Conservation (phyloP, 192 early-diverging fungal species). For the Coemansia sp. region DNA sequence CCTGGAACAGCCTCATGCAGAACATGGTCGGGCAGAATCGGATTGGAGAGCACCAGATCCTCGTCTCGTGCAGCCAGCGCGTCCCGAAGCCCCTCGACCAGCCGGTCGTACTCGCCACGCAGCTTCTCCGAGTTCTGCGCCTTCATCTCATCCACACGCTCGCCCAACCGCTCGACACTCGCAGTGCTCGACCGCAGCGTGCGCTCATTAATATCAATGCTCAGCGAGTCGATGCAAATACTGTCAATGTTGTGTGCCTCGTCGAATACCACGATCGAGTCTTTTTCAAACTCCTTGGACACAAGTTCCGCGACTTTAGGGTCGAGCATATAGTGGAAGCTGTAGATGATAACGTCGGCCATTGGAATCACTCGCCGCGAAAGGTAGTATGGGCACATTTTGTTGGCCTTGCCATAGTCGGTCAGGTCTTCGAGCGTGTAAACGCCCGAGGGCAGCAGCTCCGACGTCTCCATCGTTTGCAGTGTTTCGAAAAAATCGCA, state of each 20-base stretch:
- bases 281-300: slow-evolving; percentile 90
- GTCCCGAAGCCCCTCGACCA: slow-evolving; percentile 86
- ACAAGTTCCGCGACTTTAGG: slow-evolving; percentile 98
- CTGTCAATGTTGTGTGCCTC: slow-evolving; percentile 99
- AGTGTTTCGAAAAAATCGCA: slow-evolving; percentile 84
- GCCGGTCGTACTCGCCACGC: slow-evolving; percentile 81
- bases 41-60: slow-evolving; percentile 89
- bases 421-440: slow-evolving; percentile 96
- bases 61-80: slow-evolving; percentile 74
- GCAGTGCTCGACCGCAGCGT: slow-evolving; percentile 87
- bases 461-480: slow-evolving; percentile 58
- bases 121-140: slow-evolving; percentile 83
- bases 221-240: slow-evolving; percentile 97
- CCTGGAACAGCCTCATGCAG: slow-evolving; percentile 93
- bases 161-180: slow-evolving; percentile 68
- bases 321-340: slow-evolving; percentile 99
- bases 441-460: slow-evolving; percentile 80
- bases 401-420: slow-evolving; percentile 70
- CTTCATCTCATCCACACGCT: slow-evolving; percentile 82
- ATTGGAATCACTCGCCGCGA: slow-evolving; percentile 79
- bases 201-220: slow-evolving; percentile 88
- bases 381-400: slow-evolving; percentile 94
- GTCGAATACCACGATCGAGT: slow-evolving; percentile 98
- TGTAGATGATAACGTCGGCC: slow-evolving; percentile 97
- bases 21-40: slow-evolving; percentile 91